These are phyloP conservation scores for Ramaria rubella DNA, from an alignment of 768 basidiomycete genomes.

Conservation along the genomic window DNA sequence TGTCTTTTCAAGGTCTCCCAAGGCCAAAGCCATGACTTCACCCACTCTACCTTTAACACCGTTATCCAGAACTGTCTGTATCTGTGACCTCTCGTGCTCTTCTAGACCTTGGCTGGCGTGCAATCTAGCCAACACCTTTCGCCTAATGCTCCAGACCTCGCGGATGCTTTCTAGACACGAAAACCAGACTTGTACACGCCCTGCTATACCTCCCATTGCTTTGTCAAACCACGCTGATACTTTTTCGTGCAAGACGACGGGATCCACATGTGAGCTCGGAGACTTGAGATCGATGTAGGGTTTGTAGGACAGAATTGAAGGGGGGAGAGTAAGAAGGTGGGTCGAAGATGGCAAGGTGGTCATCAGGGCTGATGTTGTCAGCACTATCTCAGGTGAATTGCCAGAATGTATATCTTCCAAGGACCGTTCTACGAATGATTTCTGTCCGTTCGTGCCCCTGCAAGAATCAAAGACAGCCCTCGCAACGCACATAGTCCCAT, in stretches of 20 bases:
- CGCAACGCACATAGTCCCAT: conserved; percentile 50
- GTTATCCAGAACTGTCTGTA: conserved; percentile 45
- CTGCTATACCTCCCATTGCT: conserved; percentile 40
- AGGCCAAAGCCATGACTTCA: conserved; percentile 49
- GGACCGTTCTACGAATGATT: conserved; percentile 49
- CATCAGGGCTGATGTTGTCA: conserved; percentile 66
- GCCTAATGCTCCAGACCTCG: conserved; percentile 67
- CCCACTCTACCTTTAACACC: conserved; percentile 48
- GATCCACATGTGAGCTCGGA: conserved; percentile 44
- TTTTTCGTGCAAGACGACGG: conserved; percentile 36
- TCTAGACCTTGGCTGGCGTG: conserved; percentile 36
- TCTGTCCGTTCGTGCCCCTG: conserved; percentile 21
- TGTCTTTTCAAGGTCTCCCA: conserved; percentile 42
- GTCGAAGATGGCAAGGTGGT: conserved; percentile 73
- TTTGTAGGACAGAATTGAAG: conserved; percentile 65
- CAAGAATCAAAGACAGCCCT: conserved; percentile 47
- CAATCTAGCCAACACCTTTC: conserved; percentile 39
- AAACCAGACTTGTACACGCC: conserved; percentile 51
- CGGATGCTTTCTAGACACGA: conserved; percentile 48
- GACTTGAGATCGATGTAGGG: conserved; percentile 77
- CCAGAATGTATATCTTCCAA: conserved; percentile 59
- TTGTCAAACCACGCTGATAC: conserved; percentile 60
- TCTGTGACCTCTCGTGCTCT: conserved; percentile 36
- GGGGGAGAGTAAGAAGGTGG: conserved; percentile 72
- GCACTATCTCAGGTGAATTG: conserved; percentile 38